These are phyloP conservation scores for Cudoniella acicularis DNA, from an alignment of 495 filamentous ascomycete genomes.

Conservation along the genomic window DNA sequence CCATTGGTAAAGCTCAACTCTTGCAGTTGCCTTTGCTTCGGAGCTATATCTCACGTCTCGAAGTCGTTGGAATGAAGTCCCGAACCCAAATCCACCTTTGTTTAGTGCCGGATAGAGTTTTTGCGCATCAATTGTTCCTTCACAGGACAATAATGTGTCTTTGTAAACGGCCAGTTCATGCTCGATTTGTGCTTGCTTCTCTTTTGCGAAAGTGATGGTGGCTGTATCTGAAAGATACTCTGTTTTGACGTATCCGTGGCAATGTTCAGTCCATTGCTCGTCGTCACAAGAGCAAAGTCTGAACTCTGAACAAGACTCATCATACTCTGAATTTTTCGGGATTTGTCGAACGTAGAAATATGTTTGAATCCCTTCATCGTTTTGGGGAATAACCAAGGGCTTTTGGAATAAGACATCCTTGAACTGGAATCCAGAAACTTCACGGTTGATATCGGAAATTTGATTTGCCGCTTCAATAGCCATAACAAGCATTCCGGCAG, in stretches of 20 bases:
- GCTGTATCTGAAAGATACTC: no score
- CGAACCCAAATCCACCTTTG: constrained; percentile 30
- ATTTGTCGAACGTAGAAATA: neutral
- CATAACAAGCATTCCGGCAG: constrained; percentile 44
- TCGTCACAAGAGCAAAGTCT: neutral
- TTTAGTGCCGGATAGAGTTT: constrained; percentile 11
- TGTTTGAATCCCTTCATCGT: constrained; percentile 7
- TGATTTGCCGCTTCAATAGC: constrained; percentile 42
- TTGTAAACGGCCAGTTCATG: neutral
- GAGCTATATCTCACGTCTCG: neutral
- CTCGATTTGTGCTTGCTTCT: neutral
- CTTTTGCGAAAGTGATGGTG: no score
- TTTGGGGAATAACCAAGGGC: constrained; percentile 29
- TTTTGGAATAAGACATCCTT: constrained; percentile 19
- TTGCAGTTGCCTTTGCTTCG: neutral
- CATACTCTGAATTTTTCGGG: neutral
- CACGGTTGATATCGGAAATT: constrained; percentile 22
- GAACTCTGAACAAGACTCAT: neutral
- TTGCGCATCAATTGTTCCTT: neutral
- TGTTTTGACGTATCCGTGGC: neutral
- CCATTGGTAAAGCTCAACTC: neutral
- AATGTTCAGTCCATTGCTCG: neutral
- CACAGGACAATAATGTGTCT: neutral
- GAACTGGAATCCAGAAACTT: neutral
- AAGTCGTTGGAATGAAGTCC: constrained; percentile 34